These are phyloP conservation scores for Plantago ovata DNA, from an alignment of 257 asterid genomes.

Conservation along the genomic window DNA sequence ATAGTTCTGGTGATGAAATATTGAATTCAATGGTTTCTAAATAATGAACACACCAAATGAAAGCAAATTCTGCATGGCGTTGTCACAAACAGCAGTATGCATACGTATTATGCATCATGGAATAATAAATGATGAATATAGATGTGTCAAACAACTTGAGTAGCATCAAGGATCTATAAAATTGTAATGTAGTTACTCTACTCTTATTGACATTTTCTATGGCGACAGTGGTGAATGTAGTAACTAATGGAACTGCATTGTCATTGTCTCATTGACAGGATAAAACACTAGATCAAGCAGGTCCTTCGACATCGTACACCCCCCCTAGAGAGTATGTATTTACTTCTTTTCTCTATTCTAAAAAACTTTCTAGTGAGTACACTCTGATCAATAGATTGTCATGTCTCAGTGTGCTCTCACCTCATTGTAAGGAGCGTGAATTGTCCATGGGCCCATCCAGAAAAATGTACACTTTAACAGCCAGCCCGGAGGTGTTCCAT, in stretches of 20 bases:
- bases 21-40: no score
- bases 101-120: no score
- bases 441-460: conserved; percentile 22
- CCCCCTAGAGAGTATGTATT: conserved; percentile 71
- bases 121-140: no score
- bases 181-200: not conserved
- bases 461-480: conserved; percentile 23
- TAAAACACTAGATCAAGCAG: conserved; percentile 27
- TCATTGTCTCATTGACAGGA: conserved; percentile 25
- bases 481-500: conserved; percentile 33
- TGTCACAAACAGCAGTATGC: no score
- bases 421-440: conserved; percentile 30
- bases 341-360: not conserved
- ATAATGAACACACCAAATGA: no score
- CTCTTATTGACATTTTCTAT: not conserved
- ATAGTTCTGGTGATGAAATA: no score
- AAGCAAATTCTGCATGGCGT: no score
- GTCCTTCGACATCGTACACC: conserved; percentile 35
- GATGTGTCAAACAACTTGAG: no score
- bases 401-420: conserved; percentile 55
- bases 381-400: conserved; percentile 11
- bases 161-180: no score
- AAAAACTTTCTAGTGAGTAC: conserved; percentile 3
- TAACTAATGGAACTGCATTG: not conserved
- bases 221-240: not conserved